Base-by-base conservation (phyloP, 768 basidiomycete genomes). In the Saitozyma sp. region DNA sequence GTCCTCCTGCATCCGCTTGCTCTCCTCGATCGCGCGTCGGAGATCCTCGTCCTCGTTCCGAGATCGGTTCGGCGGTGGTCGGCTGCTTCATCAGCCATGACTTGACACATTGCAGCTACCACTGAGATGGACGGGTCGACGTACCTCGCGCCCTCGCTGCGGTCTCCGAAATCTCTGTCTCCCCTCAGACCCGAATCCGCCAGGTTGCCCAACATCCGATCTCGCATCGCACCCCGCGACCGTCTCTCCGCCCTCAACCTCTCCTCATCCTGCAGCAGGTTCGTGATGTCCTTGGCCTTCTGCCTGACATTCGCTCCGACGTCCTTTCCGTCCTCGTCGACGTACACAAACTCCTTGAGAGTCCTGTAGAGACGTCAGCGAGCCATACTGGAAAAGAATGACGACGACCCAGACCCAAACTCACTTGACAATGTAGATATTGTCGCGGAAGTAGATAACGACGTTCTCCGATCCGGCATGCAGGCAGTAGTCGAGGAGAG, bases 391-490 rank as follows among this genome's bases (percentile, higher is more conserved):
- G 56, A 46, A 9, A 14, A 46, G 19, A 8, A 14, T 13, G 13
- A 29, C 29, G 29, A 29, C 29, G 9, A 67, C 46, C 42, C 20
- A 52, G 6, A 29, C 13, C 13, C 20, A 53, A 39, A 19, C 75
- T 62, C 48, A 80, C 83, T 98, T 98, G 86, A 99, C 87, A 78
- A 98, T 86, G 80, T 98, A 99, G 64, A 96, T 81, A 77, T 99
- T 98, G 79, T 99, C 94, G 52, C 87, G 87, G 84, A 98, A 98
- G 82, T 99, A 99, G 75, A 96, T 90, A 63, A 98, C 92, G 19
- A 97, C 94, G 78, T 99, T 97, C 81, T 98, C 96, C 0, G 91
- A 93, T 46, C 96, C 96, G 63, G 92, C 89, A 75, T 98, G 95
- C 37, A 99, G 85, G 60, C 89, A 88, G 75, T 99, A 98, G 80